Evolutionary conservation across 768 basidiomycete genomes (phyloP).

Genomic region (Leccinum boreale): DNA sequence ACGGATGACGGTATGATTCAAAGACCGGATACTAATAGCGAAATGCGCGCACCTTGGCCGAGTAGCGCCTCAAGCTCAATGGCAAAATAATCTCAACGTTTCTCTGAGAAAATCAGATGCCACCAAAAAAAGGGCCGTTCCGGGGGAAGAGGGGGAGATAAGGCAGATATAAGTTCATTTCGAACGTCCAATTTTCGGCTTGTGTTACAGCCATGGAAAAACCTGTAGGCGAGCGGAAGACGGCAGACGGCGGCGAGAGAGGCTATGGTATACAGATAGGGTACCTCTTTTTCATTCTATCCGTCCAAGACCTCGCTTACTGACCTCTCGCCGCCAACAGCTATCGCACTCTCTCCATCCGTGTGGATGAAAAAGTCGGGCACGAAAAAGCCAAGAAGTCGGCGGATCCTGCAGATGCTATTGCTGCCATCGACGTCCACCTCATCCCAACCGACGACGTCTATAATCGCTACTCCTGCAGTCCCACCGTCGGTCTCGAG

Average conservation of each 20-base stretch:
- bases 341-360: conserved; percentile 46
- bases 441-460: conserved; percentile 39
- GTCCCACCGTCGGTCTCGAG: conserved; percentile 47
- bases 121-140: not conserved
- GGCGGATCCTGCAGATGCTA: conserved; percentile 35
- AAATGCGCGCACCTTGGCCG: conserved; percentile 23
- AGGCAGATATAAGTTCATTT: conserved; percentile 13
- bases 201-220: conserved; percentile 19
- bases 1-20: not conserved
- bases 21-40: conserved; percentile 15
- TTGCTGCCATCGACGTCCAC: conserved; percentile 50
- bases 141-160: conserved; percentile 5
- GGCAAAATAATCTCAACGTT: conserved; percentile 23
- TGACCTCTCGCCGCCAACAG: conserved; percentile 13
- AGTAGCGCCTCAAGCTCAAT: conserved; percentile 9
- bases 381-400: conserved; percentile 17
- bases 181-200: not conserved
- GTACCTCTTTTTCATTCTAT: conserved; percentile 1
- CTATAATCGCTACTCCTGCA: conserved; percentile 42
- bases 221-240: conserved; percentile 6
- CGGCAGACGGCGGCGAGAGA: conserved; percentile 10
- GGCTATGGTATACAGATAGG: conserved; percentile 32
- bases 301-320: not conserved
- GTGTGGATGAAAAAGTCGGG: conserved; percentile 33
- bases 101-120: not conserved